Conservation (phyloP, 306 rosid genomes). For the Cucumis cinereus region DNA sequence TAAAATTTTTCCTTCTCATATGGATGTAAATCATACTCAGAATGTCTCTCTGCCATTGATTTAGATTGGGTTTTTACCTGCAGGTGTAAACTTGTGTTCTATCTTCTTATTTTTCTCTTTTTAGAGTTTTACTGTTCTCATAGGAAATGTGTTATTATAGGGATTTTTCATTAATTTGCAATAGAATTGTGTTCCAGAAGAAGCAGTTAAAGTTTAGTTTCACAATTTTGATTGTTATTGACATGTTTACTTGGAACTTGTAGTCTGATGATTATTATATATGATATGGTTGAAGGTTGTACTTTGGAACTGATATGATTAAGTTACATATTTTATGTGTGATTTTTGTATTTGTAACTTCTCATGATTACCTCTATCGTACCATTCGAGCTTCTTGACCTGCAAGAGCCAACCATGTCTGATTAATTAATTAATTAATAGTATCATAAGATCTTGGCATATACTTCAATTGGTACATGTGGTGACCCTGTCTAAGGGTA, state of each 20-base stretch:
- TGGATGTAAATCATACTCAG: slow-evolving; percentile 10
- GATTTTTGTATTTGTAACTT: too few relatives aligned
- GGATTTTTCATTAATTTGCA: background rate
- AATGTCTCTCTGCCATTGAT: background rate
- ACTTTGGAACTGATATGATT: background rate
- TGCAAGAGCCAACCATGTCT: too few relatives aligned
- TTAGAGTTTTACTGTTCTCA: background rate
- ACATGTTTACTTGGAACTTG: background rate
- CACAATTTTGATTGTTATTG: background rate
- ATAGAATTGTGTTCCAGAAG: background rate
- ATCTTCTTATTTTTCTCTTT: background rate
- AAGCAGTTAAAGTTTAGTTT: background rate
- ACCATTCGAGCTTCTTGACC: too few relatives aligned
- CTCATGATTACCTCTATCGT: too few relatives aligned
- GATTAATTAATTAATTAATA: too few relatives aligned
- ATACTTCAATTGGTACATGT: too few relatives aligned
- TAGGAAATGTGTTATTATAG: background rate
- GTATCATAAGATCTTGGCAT: too few relatives aligned
- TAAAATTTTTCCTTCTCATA: background rate
- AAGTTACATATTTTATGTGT: too few relatives aligned
- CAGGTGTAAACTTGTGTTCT: slow-evolving; percentile 5
- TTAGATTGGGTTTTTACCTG: slow-evolving; percentile 1
- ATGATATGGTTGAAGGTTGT: background rate
- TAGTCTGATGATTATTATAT: background rate
- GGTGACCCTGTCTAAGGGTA: too few relatives aligned